Conservation (phyloP, 371 early-diverging fungal species). For the Zychaea mexicana region DNA sequence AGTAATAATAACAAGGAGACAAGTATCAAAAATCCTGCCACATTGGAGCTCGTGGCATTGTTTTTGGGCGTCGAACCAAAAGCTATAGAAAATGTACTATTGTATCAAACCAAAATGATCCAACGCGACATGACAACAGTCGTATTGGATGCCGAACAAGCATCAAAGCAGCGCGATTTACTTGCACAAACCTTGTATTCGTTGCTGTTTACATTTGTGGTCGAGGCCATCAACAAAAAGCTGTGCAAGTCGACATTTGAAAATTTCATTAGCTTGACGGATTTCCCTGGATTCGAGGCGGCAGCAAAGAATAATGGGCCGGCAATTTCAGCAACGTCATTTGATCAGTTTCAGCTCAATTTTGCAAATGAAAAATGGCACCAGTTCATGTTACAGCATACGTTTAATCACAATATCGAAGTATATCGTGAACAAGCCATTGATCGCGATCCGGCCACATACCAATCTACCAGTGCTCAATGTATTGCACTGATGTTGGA, state of each 20-base stretch:
- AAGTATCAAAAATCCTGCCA: conserved; percentile 65
- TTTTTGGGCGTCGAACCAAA: conserved; percentile 80
- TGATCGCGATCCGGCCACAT: conserved; percentile 11
- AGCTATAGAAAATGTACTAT: conserved; percentile 78
- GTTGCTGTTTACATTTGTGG: conserved; percentile 82
- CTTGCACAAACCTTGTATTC: conserved; percentile 78
- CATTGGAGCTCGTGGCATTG: conserved; percentile 73
- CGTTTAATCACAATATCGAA: conserved; percentile 53
- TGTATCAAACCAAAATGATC: conserved; percentile 77
- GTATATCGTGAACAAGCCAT: conserved; percentile 55
- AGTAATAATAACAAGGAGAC: no score
- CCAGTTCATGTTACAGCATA: conserved; percentile 59
- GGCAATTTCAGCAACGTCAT: conserved; percentile 24
- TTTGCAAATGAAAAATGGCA: conserved; percentile 83
- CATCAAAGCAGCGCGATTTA: conserved; percentile 72
- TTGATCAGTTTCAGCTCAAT: conserved; percentile 76
- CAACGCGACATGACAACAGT: conserved; percentile 82
- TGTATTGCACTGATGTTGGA: conserved; percentile 26
- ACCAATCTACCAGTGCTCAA: background rate
- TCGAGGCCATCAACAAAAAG: conserved; percentile 83
- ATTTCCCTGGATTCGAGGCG: conserved; percentile 50
- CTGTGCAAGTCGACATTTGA: conserved; percentile 59
- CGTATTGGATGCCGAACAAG: conserved; percentile 73
- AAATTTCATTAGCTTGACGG: conserved; percentile 68
- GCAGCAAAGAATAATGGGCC: conserved; percentile 11